Evolutionary conservation across 164 flowering plant species (phyloP).

Genomic region (Annona squamosa): DNA sequence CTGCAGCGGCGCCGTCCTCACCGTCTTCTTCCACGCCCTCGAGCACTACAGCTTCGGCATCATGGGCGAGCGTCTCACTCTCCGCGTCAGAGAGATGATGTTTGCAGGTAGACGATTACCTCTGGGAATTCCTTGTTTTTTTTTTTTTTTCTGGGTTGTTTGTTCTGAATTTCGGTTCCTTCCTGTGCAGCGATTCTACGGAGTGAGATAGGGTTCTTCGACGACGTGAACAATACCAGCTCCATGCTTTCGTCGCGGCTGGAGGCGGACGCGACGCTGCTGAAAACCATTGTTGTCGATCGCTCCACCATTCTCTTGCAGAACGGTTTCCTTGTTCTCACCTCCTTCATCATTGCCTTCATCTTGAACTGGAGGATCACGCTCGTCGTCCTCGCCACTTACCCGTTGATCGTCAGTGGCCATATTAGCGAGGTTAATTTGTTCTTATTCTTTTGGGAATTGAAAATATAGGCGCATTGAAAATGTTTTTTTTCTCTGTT

Average conservation of each 20-base stretch:
- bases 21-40: constrained; percentile 54
- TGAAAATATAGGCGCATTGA: not conserved
- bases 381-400: constrained; percentile 72
- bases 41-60: constrained; percentile 76
- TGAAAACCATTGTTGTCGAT: constrained; percentile 74
- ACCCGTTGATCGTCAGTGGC: constrained; percentile 72
- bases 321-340: constrained; percentile 51
- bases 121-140: not conserved
- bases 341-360: constrained; percentile 77
- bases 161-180: not conserved
- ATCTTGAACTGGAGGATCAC: constrained; percentile 90
- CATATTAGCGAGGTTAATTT: constrained; percentile 82
- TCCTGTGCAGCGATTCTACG: constrained; percentile 63
- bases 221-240: constrained; percentile 61
- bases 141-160: not conserved
- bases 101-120: constrained; percentile 50
- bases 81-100: constrained; percentile 80
- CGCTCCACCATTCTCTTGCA: constrained; percentile 72
- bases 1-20: constrained; percentile 56
- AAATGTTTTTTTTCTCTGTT: not conserved
- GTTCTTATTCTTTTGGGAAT: not conserved
- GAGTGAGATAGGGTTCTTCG: constrained; percentile 96
- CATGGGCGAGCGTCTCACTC: constrained; percentile 91
- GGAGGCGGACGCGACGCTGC: constrained; percentile 74
- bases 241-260: constrained; percentile 75